Conservation (phyloP, 768 basidiomycete genomes). For the Rhizopogon vesiculosus region DNA sequence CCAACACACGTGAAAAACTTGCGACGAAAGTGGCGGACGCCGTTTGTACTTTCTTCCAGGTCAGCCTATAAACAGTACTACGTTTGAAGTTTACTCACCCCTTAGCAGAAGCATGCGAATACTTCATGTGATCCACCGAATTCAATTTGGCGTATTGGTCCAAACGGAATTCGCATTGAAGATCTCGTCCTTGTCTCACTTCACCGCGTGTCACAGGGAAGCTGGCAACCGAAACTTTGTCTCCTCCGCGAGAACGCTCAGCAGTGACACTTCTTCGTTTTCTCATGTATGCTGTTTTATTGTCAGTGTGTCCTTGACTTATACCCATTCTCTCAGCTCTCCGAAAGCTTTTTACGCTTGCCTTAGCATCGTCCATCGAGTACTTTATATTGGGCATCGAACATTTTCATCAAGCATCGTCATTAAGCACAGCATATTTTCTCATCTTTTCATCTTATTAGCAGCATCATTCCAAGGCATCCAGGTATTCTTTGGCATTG, state of each 20-base stretch:
- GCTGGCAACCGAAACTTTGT: constrained; percentile 74
- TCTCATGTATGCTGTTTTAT: background rate
- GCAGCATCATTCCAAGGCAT: background rate
- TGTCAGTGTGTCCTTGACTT: background rate
- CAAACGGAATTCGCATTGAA: constrained; percentile 17
- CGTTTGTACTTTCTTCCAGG: constrained; percentile 60
- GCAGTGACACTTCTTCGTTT: background rate
- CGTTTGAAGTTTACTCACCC: constrained; percentile 8
- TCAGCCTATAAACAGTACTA: constrained; percentile 16
- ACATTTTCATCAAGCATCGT: background rate
- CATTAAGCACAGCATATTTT: background rate
- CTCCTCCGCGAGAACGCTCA: constrained; percentile 20
- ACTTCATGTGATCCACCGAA: constrained; percentile 6
- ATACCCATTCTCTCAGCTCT: background rate
- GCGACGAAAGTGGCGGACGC: constrained; percentile 73
- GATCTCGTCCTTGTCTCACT: constrained; percentile 58
- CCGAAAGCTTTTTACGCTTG: background rate
- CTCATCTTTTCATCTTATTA: background rate
- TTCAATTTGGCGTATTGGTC: constrained; percentile 19
- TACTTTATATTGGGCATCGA: background rate
- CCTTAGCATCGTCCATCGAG: background rate
- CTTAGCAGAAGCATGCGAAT: constrained; percentile 10
- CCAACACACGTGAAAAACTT: constrained; percentile 67
- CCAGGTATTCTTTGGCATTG: background rate
- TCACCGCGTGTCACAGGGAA: constrained; percentile 74